Evolutionary conservation across 352 stramenopile species (phyloP).

Genomic region (Phytophthora brassicae): DNA sequence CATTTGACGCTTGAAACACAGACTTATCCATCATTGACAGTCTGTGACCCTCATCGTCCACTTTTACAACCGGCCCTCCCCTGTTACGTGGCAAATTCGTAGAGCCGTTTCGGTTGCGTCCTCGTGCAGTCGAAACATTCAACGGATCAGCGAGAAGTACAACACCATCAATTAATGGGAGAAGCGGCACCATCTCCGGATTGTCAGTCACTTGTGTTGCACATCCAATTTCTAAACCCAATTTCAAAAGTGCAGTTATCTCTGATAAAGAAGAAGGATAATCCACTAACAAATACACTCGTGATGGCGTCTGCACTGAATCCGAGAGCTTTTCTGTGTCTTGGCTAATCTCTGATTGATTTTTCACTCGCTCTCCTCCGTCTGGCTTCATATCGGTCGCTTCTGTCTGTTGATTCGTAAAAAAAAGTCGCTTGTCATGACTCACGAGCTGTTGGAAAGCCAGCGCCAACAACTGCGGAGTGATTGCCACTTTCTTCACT

Average conservation of each 20-base stretch:
- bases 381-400: background rate
- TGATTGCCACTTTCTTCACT: slow-evolving; percentile 14
- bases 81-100: slow-evolving; percentile 1
- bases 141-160: slow-evolving; percentile 44
- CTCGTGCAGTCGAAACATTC: background rate
- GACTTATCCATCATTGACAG: slow-evolving; percentile 18
- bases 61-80: background rate
- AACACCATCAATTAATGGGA: slow-evolving; percentile 63
- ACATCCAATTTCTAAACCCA: slow-evolving; percentile 36
- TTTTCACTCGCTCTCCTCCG: background rate
- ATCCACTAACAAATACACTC: slow-evolving; percentile 63
- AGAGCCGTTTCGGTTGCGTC: slow-evolving; percentile 9
- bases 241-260: slow-evolving; percentile 43
- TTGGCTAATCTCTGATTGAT: background rate
- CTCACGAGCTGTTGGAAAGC: slow-evolving; percentile 56
- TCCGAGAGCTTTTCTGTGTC: background rate
- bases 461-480: slow-evolving; percentile 36
- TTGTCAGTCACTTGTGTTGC: slow-evolving; percentile 7
- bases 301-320: slow-evolving; percentile 16
- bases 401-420: slow-evolving; percentile 6
- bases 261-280: slow-evolving; percentile 59
- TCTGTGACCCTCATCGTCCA: background rate
- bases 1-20: slow-evolving; percentile 47
- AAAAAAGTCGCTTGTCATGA: slow-evolving; percentile 45
- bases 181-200: slow-evolving; percentile 31